Evolutionary conservation across 2,329 filamentous ascomycete species (phyloP).

Genomic region (Penicillium sp.): DNA sequence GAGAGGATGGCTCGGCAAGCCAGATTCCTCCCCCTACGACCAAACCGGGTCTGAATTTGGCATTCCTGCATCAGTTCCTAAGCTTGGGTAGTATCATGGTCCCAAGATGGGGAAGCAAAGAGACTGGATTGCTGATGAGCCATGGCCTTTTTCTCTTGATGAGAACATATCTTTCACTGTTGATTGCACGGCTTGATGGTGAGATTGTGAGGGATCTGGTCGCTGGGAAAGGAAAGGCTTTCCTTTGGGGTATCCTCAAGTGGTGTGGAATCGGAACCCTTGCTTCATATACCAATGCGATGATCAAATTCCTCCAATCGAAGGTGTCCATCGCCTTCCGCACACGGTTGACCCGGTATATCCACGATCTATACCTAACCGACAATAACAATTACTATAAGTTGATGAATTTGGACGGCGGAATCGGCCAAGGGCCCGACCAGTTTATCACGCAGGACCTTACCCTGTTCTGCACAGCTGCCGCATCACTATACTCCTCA

Average conservation of each 20-base stretch:
- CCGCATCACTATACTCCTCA: constrained; percentile 90
- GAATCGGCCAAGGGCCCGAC: constrained; percentile 85
- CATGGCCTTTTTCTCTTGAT: constrained; percentile 88
- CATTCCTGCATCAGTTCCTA: constrained; percentile 94
- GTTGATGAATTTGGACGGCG: constrained; percentile 85
- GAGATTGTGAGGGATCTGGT: constrained; percentile 95
- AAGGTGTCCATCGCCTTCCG: constrained; percentile 98
- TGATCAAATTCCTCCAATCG: constrained; percentile 97
- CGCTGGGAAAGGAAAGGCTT: constrained; percentile 85
- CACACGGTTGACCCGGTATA: constrained; percentile 89
- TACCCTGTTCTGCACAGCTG: constrained; percentile 89
- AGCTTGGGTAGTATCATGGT: constrained; percentile 98
- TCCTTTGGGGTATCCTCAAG: constrained; percentile 84
- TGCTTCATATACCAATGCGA: constrained; percentile 95
- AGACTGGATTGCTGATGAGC: constrained; percentile 83
- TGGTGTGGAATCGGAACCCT: constrained; percentile 94
- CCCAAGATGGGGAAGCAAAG: constrained; percentile 90
- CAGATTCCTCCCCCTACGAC: constrained; percentile 82
- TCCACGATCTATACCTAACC: constrained; percentile 94
- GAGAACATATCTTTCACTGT: constrained; percentile 86
- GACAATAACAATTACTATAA: constrained; percentile 97
- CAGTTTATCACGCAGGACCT: constrained; percentile 98
- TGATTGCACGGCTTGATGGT: constrained; percentile 89
- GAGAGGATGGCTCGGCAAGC: constrained; percentile 58
- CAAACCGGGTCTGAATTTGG: constrained; percentile 90